phyloP scores from a whole-genome alignment of 2,329 filamentous ascomycete genomes.

The Diaporthe sp. region DNA sequence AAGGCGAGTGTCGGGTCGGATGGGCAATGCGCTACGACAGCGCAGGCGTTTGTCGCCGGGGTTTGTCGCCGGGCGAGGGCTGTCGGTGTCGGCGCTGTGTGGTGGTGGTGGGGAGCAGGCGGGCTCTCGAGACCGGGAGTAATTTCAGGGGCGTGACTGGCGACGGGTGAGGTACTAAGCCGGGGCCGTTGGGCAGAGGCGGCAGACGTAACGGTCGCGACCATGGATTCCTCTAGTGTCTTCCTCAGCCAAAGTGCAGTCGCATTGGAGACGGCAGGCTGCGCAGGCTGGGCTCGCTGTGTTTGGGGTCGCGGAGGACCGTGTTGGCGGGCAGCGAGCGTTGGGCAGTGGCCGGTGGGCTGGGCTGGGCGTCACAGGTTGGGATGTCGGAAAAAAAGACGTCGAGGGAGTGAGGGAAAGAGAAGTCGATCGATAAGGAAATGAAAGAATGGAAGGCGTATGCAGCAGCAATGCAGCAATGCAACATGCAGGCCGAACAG shows the following conservation, averaged over 20 bases:
- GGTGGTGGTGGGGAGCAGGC: slow-evolving; percentile 29
- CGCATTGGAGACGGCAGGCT: neutral
- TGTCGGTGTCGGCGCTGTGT: slow-evolving; percentile 24
- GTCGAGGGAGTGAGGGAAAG: slow-evolving; percentile 11
- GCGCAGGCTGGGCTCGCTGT: neutral
- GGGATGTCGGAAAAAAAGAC: slow-evolving; percentile 18
- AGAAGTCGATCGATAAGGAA: slow-evolving; percentile 18
- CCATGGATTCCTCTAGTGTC: slow-evolving; percentile 30
- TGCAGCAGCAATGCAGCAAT: slow-evolving; percentile 21
- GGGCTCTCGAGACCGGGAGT: slow-evolving; percentile 26
- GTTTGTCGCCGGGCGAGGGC: slow-evolving; percentile 5
- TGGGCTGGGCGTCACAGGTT: neutral
- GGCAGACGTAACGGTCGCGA: slow-evolving; percentile 36
- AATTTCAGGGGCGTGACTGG: slow-evolving; percentile 38
- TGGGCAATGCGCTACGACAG: neutral
- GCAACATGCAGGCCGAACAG: slow-evolving; percentile 1
- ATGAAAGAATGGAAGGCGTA: slow-evolving; percentile 24
- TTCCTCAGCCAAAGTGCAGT: slow-evolving; percentile 12
- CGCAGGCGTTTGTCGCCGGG: slow-evolving; percentile 6
- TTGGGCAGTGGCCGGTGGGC: slow-evolving; percentile 5
- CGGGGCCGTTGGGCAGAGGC: slow-evolving; percentile 36
- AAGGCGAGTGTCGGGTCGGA: neutral
- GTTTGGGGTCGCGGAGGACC: slow-evolving; percentile 10
- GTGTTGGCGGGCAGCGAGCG: neutral
- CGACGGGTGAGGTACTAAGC: slow-evolving; percentile 21